Evolutionary conservation across 1,284 basidiomycete genomes (phyloP).

Genomic region (Chondrostereum purpureum): DNA sequence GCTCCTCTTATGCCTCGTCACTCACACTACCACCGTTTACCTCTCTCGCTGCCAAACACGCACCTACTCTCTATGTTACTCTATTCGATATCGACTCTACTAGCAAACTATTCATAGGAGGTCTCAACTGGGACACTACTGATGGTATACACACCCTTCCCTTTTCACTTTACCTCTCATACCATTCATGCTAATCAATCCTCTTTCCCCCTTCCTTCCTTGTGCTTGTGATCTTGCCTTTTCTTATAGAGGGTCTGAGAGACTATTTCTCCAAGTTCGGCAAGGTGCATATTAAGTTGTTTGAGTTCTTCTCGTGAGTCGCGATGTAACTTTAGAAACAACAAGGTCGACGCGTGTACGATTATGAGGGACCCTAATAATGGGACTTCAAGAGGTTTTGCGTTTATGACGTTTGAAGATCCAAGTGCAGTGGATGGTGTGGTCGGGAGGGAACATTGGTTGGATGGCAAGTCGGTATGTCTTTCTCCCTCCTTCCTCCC

Average conservation of each 20-base stretch:
- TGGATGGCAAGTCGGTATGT: conserved; percentile 85
- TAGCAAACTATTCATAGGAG: conserved; percentile 99
- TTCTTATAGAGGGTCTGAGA: conserved; percentile 53
- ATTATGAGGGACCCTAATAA: conserved; percentile 87
- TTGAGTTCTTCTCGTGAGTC: conserved; percentile 16
- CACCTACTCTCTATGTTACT: conserved; percentile 6
- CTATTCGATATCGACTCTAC: conserved; percentile 24
- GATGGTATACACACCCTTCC: conserved; percentile 64
- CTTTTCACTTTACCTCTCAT: conserved; percentile 34
- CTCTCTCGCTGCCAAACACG: conserved; percentile 9
- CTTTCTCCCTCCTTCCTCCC: background rate
- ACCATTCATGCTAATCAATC: conserved; percentile 21
- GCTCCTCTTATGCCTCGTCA: background rate
- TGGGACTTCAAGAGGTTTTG: conserved; percentile 89
- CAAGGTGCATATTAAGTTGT: conserved; percentile 54
- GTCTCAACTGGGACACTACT: conserved; percentile 95
- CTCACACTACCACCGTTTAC: background rate
- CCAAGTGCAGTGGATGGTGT: conserved; percentile 76
- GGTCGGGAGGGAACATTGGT: conserved; percentile 75
- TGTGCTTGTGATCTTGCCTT: conserved; percentile 11
- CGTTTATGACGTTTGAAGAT: conserved; percentile 90
- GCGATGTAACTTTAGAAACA: conserved; percentile 1
- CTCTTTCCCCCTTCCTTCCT: conserved; percentile 19
- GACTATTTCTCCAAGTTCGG: conserved; percentile 70
- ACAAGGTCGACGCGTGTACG: conserved; percentile 80